phyloP scores from a whole-genome alignment of 2,329 filamentous ascomycete genomes.

The Penicillium rolfsii region DNA sequence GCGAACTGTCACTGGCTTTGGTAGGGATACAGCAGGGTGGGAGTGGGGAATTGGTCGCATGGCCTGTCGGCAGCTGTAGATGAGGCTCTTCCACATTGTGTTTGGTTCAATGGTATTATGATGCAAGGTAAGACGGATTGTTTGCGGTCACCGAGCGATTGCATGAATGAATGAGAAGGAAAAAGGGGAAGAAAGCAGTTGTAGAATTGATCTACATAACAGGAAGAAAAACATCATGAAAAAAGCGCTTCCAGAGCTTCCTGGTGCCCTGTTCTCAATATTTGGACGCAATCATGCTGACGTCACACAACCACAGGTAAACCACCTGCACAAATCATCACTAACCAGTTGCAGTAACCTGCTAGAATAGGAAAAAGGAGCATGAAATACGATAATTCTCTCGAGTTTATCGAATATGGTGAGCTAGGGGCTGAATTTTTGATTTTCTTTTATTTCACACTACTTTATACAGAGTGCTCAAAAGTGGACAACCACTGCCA shows the following conservation, averaged over 20 bases:
- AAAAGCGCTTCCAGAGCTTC: background rate
- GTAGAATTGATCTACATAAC: background rate
- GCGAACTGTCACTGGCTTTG: background rate
- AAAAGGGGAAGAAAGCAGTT: background rate
- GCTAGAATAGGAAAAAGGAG: constrained; percentile 5
- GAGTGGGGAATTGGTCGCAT: constrained; percentile 10
- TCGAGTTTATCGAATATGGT: background rate
- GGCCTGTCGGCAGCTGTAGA: constrained; percentile 22
- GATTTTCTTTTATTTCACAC: background rate
- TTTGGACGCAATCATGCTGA: constrained; percentile 30
- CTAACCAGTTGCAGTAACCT: constrained; percentile 25
- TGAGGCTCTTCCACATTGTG: constrained; percentile 29
- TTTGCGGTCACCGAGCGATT: background rate
- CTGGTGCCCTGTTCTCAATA: constrained; percentile 18
- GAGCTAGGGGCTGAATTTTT: background rate
- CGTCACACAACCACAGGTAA: constrained; percentile 24
- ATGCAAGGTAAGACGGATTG: background rate
- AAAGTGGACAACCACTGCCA: constrained; percentile 3
- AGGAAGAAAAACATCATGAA: background rate
- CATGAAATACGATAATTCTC: background rate
- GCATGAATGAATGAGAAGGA: background rate
- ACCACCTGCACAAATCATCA: background rate
- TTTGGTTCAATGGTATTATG: background rate
- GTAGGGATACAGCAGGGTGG: background rate
- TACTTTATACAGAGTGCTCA: background rate